Conservation (phyloP, 768 basidiomycete genomes). For the Hygrophorus pudorinus region DNA sequence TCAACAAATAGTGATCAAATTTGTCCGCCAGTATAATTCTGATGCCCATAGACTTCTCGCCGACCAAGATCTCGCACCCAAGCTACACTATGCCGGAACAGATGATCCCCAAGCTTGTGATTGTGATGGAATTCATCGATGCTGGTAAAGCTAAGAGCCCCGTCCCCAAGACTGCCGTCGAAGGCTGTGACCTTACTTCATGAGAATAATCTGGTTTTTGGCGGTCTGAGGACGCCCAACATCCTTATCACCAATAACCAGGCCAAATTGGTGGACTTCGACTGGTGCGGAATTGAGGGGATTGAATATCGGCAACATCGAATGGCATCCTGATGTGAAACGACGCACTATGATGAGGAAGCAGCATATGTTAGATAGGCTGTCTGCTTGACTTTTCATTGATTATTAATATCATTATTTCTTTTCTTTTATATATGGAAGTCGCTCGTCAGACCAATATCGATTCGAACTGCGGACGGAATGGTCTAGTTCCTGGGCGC, state of each 20-base stretch:
- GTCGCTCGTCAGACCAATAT: too few relatives aligned
- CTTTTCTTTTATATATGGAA: too few relatives aligned
- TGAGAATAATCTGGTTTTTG: neutral
- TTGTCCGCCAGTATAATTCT: constrained; percentile 22
- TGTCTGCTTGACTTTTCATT: too few relatives aligned
- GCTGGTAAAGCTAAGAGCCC: neutral
- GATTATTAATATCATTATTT: too few relatives aligned
- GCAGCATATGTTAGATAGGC: neutral
- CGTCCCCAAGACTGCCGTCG: neutral
- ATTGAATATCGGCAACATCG: neutral
- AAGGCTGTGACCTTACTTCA: constrained; percentile 1
- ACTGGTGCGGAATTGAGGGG: constrained; percentile 3
- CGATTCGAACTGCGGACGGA: too few relatives aligned
- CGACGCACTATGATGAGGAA: neutral
- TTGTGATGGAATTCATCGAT: constrained; percentile 30
- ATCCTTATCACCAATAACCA: neutral
- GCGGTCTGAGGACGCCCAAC: constrained; percentile 1
- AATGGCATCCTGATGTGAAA: neutral
- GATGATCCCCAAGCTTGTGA: constrained; percentile 12
- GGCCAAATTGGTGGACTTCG: constrained; percentile 2
- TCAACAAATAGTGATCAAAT: constrained; percentile 28
- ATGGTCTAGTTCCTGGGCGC: too few relatives aligned
- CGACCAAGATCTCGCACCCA: constrained; percentile 15
- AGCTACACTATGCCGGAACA: constrained; percentile 20
- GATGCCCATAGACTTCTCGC: constrained; percentile 24